These are phyloP conservation scores for Xylaria flabelliformis DNA, from an alignment of 495 filamentous ascomycete species.

Conservation along the genomic window DNA sequence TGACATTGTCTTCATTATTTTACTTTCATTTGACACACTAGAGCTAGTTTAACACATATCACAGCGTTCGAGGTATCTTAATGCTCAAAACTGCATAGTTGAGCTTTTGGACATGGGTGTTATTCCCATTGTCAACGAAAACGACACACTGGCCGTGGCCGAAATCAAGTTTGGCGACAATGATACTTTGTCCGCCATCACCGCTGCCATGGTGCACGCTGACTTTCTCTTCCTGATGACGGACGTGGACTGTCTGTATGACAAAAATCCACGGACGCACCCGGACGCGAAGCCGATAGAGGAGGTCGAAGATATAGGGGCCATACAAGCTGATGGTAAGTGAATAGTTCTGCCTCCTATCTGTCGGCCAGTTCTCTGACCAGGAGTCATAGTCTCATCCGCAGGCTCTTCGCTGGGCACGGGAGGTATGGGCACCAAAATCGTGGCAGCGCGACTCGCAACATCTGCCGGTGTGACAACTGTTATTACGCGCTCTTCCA, in stretches of 20 bases:
- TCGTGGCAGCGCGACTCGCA: slow-evolving; percentile 90
- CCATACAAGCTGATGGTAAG: slow-evolving; percentile 80
- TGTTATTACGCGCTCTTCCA: slow-evolving; percentile 89
- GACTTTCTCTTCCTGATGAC: slow-evolving; percentile 99
- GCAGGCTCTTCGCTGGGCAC: slow-evolving; percentile 90
- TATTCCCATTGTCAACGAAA: slow-evolving; percentile 98
- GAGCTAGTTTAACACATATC: background rate
- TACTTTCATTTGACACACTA: background rate
- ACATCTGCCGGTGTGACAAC: slow-evolving; percentile 96
- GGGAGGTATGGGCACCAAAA: slow-evolving; percentile 98
- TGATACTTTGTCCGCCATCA: slow-evolving; percentile 94
- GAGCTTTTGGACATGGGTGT: slow-evolving; percentile 94
- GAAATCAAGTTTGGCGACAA: slow-evolving; percentile 99
- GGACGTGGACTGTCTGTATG: slow-evolving; percentile 96
- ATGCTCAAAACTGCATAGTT: slow-evolving; percentile 91
- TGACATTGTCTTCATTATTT: background rate
- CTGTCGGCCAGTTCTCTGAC: slow-evolving; percentile 1
- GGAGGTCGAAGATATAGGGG: slow-evolving; percentile 86
- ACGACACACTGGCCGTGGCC: slow-evolving; percentile 93
- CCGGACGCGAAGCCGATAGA: slow-evolving; percentile 89
- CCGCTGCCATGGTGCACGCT: slow-evolving; percentile 95
- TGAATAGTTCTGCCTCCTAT: background rate
- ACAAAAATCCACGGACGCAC: slow-evolving; percentile 87
- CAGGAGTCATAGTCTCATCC: slow-evolving; percentile 67
- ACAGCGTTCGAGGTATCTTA: slow-evolving; percentile 90